Base-by-base conservation (phyloP, 495 filamentous ascomycete genomes). In the Penicillium waksmanii region DNA sequence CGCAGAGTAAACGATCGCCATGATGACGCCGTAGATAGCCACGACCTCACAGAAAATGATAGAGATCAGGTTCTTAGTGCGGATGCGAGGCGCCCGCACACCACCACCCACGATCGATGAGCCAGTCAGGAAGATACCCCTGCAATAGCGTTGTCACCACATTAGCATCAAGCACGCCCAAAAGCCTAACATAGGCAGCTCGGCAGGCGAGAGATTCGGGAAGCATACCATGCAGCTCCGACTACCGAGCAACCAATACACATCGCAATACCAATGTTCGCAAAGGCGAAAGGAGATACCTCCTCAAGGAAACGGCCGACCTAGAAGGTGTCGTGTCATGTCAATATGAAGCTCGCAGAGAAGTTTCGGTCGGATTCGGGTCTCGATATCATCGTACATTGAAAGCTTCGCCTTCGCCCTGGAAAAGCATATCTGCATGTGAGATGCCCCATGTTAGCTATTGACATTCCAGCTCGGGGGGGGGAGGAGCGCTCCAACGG, bases 31-130 rank as follows among this genome's bases (percentile, higher is more conserved):
- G 82, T 99, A 99, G 73, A 99, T 99, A 69, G 96, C 96, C 61
- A 99, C 96, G 64, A 98, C 96, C 78, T 99, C 96, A 80, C 96
- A 99, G 84, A 99, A 99, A 80, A 99, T 97, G 80, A 99, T 98
- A 65, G 96, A 98, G 71, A 99, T 97, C 59, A 99, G 74, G 78
- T 98, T 99, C 86, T 99, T 99, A 53, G 96, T 99, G 65, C 94
- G 89, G 72, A 99, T 98, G 63, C 95, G 86, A 18, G 95, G 96
- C 27, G 96, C 95, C 66, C 88, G 90, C 71, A 99, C 96, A 77
- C 96, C 96, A 60, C 90, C 96, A 59, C 96, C 96, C 61, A 99
- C 82, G 71, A 99, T 99, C 51, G 93, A 97, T n/a, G 93, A 96
- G 66, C 96, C 96, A 11, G 95, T 97, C 53, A 97, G 92, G 80